These are phyloP conservation scores for Microstegium vimineum DNA, from an alignment of 176 grass and related monocot species.

Conservation along the genomic window DNA sequence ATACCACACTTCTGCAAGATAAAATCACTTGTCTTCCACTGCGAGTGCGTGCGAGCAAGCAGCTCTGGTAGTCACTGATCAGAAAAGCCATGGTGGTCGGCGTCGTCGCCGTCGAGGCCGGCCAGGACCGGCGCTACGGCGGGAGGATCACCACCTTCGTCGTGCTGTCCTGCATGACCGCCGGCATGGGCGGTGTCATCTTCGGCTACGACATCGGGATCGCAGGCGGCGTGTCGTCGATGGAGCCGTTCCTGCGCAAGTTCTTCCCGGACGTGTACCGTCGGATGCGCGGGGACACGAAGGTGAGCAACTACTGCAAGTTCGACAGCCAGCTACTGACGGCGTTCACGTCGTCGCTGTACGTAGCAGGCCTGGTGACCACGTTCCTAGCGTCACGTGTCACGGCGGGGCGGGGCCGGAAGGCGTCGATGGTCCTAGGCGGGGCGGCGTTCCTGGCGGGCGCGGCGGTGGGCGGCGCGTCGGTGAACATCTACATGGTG, in stretches of 20 bases:
- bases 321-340: slow-evolving; percentile 91
- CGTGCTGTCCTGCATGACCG: slow-evolving; percentile 67
- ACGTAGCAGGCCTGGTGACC: slow-evolving; percentile 54
- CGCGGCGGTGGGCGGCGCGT: slow-evolving; percentile 34
- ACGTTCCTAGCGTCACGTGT: slow-evolving; percentile 49
- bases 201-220: slow-evolving; percentile 87
- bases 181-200: slow-evolving; percentile 74
- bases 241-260: slow-evolving; percentile 71
- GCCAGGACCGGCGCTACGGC: not conserved
- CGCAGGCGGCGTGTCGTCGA: slow-evolving; percentile 78
- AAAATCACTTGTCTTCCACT: not conserved
- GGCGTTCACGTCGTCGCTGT: slow-evolving; percentile 78
- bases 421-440: slow-evolving; percentile 57
- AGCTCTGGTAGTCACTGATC: not conserved
- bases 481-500: slow-evolving; percentile 55
- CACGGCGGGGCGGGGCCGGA: slow-evolving; percentile 37
- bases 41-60: not conserved
- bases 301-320: slow-evolving; percentile 88
- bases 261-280: slow-evolving; percentile 71
- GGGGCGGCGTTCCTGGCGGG: slow-evolving; percentile 57
- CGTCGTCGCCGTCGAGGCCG: not conserved
- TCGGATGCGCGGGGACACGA: slow-evolving; percentile 46
- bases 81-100: slow-evolving; percentile 41
- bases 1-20: not conserved
- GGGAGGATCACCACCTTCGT: slow-evolving; percentile 59